Conservation (phyloP, 371 early-diverging fungal genomes). For the Mucor irregularis region DNA sequence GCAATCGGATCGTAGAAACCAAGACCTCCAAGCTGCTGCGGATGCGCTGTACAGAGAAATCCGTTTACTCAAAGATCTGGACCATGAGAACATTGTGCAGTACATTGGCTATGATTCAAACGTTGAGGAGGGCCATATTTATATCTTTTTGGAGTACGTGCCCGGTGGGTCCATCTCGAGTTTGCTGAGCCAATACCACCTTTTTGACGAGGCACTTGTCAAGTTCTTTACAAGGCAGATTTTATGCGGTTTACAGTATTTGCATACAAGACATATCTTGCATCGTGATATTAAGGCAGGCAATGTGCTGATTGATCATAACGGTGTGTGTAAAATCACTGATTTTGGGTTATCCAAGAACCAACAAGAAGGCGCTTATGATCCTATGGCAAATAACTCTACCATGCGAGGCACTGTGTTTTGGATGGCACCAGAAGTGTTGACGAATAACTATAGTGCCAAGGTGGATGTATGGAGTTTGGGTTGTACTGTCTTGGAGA, state of each 20-base stretch:
- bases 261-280: slow-evolving; percentile 91
- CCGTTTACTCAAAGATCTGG: slow-evolving; percentile 54
- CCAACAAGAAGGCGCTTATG: slow-evolving; percentile 25
- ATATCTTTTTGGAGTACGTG: slow-evolving; percentile 96
- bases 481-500: slow-evolving; percentile 94
- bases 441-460: slow-evolving; percentile 75
- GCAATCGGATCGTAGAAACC: slow-evolving; percentile 46
- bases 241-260: slow-evolving; percentile 85
- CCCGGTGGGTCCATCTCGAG: slow-evolving; percentile 93
- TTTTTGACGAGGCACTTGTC: slow-evolving; percentile 75
- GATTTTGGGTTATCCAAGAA: slow-evolving; percentile 97
- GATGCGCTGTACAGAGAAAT: slow-evolving; percentile 35
- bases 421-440: slow-evolving; percentile 95
- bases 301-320: slow-evolving; percentile 85
- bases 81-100: slow-evolving; percentile 90
- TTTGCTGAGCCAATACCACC: slow-evolving; percentile 71
- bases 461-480: slow-evolving; percentile 89
- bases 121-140: slow-evolving; percentile 64
- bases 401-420: slow-evolving; percentile 42
- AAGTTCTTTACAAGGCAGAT: slow-evolving; percentile 85
- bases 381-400: slow-evolving; percentile 12
- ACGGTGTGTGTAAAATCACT: slow-evolving; percentile 89
- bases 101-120: slow-evolving; percentile 71
- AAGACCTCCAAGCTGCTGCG: slow-evolving; percentile 19
- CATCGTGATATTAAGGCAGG: slow-evolving; percentile 96